Base-by-base conservation (phyloP, 495 filamentous ascomycete species). In the Lichina pygmaea region DNA sequence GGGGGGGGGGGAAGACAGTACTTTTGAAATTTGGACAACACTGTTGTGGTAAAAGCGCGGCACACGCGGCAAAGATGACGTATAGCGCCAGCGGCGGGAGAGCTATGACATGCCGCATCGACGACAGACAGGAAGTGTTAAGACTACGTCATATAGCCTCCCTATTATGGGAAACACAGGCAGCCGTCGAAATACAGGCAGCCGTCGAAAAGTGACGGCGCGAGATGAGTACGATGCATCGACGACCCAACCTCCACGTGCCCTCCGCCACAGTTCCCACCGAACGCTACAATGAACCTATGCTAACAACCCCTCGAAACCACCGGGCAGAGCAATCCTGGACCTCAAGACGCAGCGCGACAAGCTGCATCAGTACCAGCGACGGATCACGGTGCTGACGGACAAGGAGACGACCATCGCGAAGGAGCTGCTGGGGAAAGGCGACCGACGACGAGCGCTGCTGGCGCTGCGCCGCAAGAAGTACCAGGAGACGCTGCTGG, bases 291-390 rank as follows among this genome's bases (percentile, higher is more conserved):
- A 53, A 11, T 10, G 30, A 8, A 3, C 42, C n/a, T 17, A 3
- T 13, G n/a, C 34, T n/a, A 0, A 12, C 24, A 0, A n/a, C 46
- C 24, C 45, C 15, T 36, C n/a, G 24, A 4, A 24, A 24, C 24
- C 24, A 15, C 42, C 11, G 16, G 46, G 41, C 57, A 86, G 80
- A 55, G 89, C 89, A 34, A 94, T 95, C 58, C 77, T 94, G 48
- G 84, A 95, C 62, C 75, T 97, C 57, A 95, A 95, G 60, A 80
- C 75, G 63, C 91, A 97, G 62, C 86, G 89, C 57, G 89, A 97
- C 67, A 85, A 81, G 54, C 81, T 95, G 2, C 83, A 85, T 50
- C 81, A 91, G 54, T 94, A 97, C 62, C 84, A 92, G 58, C 75
- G 77, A 49, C 79, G 80, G 51, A 86, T 97, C 55, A 74, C 74